Percentiles rank a stretch among this genome's conserved stretches.
Conservation (phyloP, 2,329 filamentous ascomycete species). For the Stagonosporopsis cucurbitacearum region DNA sequence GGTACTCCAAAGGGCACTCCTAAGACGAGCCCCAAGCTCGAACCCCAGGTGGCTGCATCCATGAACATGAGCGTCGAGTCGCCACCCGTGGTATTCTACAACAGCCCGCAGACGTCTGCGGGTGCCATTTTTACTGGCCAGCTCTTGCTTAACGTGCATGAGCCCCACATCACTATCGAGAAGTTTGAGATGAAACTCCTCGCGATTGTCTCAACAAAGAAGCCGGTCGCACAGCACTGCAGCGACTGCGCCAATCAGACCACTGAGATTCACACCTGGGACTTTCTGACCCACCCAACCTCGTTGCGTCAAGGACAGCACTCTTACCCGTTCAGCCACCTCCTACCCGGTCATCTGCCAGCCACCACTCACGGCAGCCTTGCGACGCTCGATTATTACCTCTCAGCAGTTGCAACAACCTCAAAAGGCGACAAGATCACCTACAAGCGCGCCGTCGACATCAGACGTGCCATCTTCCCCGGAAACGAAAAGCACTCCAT, state of each 20-base stretch:
- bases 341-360: constrained; percentile 85
- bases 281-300: constrained; percentile 62
- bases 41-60: constrained; percentile 55
- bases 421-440: constrained; percentile 67
- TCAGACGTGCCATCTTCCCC: constrained; percentile 80
- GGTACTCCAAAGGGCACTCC: constrained; percentile 42
- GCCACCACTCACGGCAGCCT: constrained; percentile 78
- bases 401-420: constrained; percentile 60
- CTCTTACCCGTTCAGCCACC: constrained; percentile 85
- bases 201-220: constrained; percentile 76
- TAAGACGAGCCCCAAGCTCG: constrained; percentile 42
- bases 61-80: constrained; percentile 77
- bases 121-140: constrained; percentile 87
- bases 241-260: constrained; percentile 73
- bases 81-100: constrained; percentile 84
- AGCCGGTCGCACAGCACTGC: constrained; percentile 81
- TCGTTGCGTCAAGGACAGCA: constrained; percentile 63
- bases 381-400: constrained; percentile 77
- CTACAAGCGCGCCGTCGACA: constrained; percentile 70
- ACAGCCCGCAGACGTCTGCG: constrained; percentile 73
- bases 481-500: constrained; percentile 86
- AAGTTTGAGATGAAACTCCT: constrained; percentile 75
- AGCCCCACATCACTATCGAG: constrained; percentile 69
- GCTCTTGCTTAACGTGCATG: constrained; percentile 74
- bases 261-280: constrained; percentile 80